These are phyloP conservation scores for Suillus occidentalis DNA, from an alignment of 768 basidiomycete genomes.

Conservation along the genomic window DNA sequence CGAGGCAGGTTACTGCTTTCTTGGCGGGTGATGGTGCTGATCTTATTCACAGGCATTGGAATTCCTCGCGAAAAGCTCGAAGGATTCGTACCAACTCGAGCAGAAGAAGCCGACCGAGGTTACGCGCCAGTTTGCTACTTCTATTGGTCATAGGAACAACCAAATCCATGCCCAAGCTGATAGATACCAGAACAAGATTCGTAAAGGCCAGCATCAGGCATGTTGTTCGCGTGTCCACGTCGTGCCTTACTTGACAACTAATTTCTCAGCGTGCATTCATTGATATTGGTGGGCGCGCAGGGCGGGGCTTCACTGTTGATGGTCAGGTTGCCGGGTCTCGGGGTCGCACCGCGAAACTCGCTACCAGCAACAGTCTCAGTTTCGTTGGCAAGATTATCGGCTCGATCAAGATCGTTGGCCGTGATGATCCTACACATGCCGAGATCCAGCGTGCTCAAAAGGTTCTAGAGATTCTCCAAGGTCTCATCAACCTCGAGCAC, in stretches of 20 bases:
- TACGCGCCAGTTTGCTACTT: slow-evolving; percentile 20
- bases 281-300: slow-evolving; percentile 19
- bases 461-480: slow-evolving; percentile 38
- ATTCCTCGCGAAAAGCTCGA: slow-evolving; percentile 28
- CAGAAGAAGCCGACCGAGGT: slow-evolving; percentile 27
- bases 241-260: neutral
- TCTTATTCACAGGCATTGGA: slow-evolving; percentile 19
- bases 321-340: slow-evolving; percentile 18
- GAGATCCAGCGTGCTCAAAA: slow-evolving; percentile 42
- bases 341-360: slow-evolving; percentile 23
- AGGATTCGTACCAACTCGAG: slow-evolving; percentile 26
- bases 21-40: neutral
- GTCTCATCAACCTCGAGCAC: slow-evolving; percentile 23
- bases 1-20: slow-evolving; percentile 12
- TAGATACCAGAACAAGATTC: slow-evolving; percentile 33
- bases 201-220: slow-evolving; percentile 39
- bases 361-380: slow-evolving; percentile 17
- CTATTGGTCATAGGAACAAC: slow-evolving; percentile 15
- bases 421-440: slow-evolving; percentile 57
- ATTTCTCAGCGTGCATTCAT: slow-evolving; percentile 20
- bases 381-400: slow-evolving; percentile 32
- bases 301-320: slow-evolving; percentile 24
- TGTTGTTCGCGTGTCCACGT: slow-evolving; percentile 6
- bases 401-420: slow-evolving; percentile 50
- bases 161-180: slow-evolving; percentile 20